Evolutionary conservation across 495 filamentous ascomycete genomes (phyloP), one percentile per base, ranked within the genome.

Genomic region (Entonaema liquescens): DNA sequence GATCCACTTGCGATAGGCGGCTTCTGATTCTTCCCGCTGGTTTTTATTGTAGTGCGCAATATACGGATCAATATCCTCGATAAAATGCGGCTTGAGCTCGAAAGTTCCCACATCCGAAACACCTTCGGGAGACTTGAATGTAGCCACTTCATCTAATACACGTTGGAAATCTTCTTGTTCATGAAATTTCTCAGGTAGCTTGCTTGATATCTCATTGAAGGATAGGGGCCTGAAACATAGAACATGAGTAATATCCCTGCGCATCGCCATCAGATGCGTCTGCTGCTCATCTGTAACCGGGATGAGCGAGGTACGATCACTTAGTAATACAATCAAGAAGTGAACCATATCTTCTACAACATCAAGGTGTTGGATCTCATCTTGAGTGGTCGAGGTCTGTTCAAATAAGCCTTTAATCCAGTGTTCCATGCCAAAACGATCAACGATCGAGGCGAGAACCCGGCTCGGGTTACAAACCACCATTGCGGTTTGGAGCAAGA

Each of bases 261-360:
- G 90, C 77, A 98, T 91, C 15, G 90, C 89, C 54, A 90, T 85
- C 19, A 89, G 79, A 33, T 90, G 89, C 15, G 91, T 83, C 53
- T 85, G 83, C 12, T 85, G 81, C 59, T 90, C 89, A 54, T 93
- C 89, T 59, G 90, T 87, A 33, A 83, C 83, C 15, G 89, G 89
- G 8, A 92, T 88, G 55, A 99, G 86, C 0, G 90, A 90, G 19
- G 89, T 92, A 12, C 95, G 88, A 75, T 99, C 95, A 62, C 93
- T 97, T 55, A 98, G 79, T 26, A 97, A 82, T 42, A 98, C 88
- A 68, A 99, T 95, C 52, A 99, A 83, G 15, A 99, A 83, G 77
- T 98, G 95, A 33, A 97, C 87, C 81, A 99, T 93, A 70, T 99
- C 96, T 79, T 99, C 96, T 1, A 93, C 90, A 12, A 99, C 90